These are phyloP conservation scores for Blastocystis sp. DNA, from an alignment of 352 stramenopile species.

Conservation along the genomic window DNA sequence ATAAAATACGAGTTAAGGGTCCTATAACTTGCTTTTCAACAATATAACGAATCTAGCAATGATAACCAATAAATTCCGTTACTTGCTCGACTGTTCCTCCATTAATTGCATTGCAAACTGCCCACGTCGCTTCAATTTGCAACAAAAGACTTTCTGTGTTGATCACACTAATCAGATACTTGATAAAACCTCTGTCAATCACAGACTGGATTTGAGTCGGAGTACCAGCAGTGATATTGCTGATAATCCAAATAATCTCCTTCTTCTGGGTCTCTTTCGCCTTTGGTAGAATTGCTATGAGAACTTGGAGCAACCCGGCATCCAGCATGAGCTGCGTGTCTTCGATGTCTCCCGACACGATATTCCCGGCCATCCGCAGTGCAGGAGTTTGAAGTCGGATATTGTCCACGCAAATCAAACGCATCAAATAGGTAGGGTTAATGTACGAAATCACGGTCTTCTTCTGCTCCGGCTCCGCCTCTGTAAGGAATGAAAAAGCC, in stretches of 20 bases:
- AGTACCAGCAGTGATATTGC: conserved; percentile 97
- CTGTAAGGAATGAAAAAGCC: conserved; percentile 93
- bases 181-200: conserved; percentile 20
- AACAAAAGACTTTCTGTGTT: neutral
- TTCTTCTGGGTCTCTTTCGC: conserved; percentile 97
- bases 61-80: neutral
- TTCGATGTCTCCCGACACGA: conserved; percentile 95
- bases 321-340: conserved; percentile 99
- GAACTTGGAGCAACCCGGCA: conserved; percentile 85
- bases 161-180: neutral
- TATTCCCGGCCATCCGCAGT: conserved; percentile 93
- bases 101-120: conserved; percentile 49
- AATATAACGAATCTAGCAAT: conserved; percentile 33
- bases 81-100: conserved; percentile 38
- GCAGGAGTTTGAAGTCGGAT: conserved; percentile 86
- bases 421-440: conserved; percentile 65
- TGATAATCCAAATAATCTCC: conserved; percentile 98
- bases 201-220: conserved; percentile 85
- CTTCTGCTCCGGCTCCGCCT: conserved; percentile 94
- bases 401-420: conserved; percentile 69
- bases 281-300: conserved; percentile 83
- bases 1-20: neutral
- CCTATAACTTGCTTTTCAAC: conserved; percentile 12
- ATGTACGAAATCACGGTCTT: conserved; percentile 6
- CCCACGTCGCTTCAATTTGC: neutral